Conservation (phyloP, 805 yeast genomes). For the Saccharomycopsis selenospora region DNA sequence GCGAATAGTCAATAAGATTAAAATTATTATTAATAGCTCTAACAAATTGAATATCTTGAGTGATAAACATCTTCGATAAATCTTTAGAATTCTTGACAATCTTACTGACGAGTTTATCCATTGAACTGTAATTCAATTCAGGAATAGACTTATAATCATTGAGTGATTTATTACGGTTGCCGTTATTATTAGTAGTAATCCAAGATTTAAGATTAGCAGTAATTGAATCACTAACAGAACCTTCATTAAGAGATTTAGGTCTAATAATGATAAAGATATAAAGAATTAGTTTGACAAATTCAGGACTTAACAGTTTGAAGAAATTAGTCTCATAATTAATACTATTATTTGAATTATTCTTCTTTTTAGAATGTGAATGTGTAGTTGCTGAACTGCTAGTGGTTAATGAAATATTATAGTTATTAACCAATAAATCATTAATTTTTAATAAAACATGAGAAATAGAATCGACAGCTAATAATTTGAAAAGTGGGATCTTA, state of each 20-base stretch:
- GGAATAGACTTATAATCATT: constrained; percentile 26
- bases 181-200: background rate
- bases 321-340: background rate
- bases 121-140: constrained; percentile 23
- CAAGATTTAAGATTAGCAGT: constrained; percentile 22
- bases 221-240: constrained; percentile 25
- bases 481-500: constrained; percentile 38
- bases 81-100: constrained; percentile 17
- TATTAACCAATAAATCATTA: constrained; percentile 16
- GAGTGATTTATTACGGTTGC: constrained; percentile 1
- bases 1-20: background rate
- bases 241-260: constrained; percentile 20
- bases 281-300: background rate
- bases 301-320: background rate
- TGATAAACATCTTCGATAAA: constrained; percentile 1
- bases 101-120: constrained; percentile 18
- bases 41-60: background rate
- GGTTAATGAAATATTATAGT: background rate
- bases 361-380: background rate
- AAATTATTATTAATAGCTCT: background rate
- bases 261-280: background rate
- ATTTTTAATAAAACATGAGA: constrained; percentile 33
- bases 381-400: background rate
- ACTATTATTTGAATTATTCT: background rate
- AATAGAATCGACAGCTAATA: constrained; percentile 38